phyloP scores from a whole-genome alignment of 306 rosid species.

The Gillenia trifoliata region DNA sequence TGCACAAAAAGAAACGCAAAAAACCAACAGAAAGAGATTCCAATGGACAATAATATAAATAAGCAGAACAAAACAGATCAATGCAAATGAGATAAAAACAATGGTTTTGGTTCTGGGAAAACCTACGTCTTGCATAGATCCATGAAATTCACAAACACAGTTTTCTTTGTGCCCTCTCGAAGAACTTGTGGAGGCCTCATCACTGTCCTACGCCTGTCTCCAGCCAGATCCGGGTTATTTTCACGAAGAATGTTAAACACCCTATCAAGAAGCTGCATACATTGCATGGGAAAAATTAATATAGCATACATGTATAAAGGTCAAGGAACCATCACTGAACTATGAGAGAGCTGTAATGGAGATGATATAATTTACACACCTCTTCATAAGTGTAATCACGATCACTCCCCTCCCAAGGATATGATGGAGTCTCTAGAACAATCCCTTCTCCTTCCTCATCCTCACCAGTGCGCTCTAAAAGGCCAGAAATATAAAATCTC shows the following conservation, averaged over 20 bases:
- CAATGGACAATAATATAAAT: background rate
- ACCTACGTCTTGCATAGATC: conserved; percentile 70
- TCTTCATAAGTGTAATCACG: conserved; percentile 87
- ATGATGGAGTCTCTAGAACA: conserved; percentile 32
- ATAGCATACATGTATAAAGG: background rate
- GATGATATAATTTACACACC: conserved; percentile 30
- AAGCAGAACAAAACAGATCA: background rate
- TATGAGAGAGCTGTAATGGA: background rate
- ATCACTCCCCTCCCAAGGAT: conserved; percentile 95
- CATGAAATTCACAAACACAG: conserved; percentile 95
- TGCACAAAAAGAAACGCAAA: background rate
- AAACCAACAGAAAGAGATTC: background rate
- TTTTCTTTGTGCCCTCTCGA: conserved; percentile 98
- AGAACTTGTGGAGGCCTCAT: conserved; percentile 99
- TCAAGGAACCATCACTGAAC: background rate
- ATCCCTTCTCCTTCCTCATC: conserved; percentile 56
- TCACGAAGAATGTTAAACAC: conserved; percentile 90
- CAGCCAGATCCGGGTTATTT: conserved; percentile 94
- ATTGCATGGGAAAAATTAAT: conserved; percentile 2
- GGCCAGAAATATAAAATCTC: conserved; percentile 7
- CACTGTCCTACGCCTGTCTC: conserved; percentile 83
- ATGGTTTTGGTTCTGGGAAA: background rate
- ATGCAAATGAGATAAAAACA: background rate
- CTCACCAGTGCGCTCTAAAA: conserved; percentile 53
- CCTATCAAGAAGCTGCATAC: conserved; percentile 80